phyloP scores from a whole-genome alignment of 345 rosid species.

The Adansonia digitata region DNA sequence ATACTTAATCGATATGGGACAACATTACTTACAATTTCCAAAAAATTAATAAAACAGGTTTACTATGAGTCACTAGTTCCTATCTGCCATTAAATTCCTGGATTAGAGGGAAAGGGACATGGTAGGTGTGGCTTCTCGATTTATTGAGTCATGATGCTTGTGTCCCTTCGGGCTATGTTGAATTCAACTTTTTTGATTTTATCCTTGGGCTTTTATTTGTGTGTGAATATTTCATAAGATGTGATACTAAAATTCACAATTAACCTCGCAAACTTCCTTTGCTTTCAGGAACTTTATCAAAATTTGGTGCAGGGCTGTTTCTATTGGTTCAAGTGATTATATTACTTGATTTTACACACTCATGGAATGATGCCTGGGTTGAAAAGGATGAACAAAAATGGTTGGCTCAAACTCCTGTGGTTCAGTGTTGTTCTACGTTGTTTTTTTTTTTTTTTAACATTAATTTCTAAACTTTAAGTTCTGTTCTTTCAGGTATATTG shows the following conservation, averaged over 20 bases:
- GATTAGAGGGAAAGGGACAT: neutral
- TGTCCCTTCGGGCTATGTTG: neutral
- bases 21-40: no score
- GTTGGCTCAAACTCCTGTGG: conserved; percentile 31
- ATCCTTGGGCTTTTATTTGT: neutral
- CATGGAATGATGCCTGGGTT: conserved; percentile 98
- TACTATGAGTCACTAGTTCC: neutral
- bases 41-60: no score
- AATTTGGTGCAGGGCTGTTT: conserved; percentile 96
- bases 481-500: conserved; percentile 58
- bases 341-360: conserved; percentile 75
- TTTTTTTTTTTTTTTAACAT: conserved; percentile 5
- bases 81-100: neutral
- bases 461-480: conserved; percentile 25
- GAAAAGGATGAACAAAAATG: conserved; percentile 95
- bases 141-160: neutral
- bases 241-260: neutral
- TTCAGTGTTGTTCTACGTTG: conserved; percentile 3
- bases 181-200: neutral
- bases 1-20: no score
- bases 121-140: neutral
- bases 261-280: conserved; percentile 8
- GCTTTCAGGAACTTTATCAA: conserved; percentile 66
- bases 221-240: neutral
- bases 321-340: conserved; percentile 88